These are phyloP conservation scores for Leptodermis oblonga DNA, from an alignment of 257 asterid species.

Conservation along the genomic window DNA sequence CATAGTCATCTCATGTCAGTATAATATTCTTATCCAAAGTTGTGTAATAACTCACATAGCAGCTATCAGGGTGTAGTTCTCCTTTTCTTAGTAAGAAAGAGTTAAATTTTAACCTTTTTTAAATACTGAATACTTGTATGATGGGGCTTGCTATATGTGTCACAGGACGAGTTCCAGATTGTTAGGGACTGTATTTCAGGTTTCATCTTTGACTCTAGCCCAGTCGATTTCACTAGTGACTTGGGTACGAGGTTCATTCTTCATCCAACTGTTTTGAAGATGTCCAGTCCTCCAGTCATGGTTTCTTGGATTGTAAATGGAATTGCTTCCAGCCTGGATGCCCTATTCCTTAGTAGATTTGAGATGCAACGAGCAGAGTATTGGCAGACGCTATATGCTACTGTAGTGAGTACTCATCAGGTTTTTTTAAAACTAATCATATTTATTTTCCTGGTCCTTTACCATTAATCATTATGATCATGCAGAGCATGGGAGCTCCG, in stretches of 20 bases:
- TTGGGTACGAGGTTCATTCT: slow-evolving; percentile 65
- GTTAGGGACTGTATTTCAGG: slow-evolving; percentile 84
- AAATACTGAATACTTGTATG: background rate
- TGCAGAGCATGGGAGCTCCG: slow-evolving; percentile 80
- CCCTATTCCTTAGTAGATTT: slow-evolving; percentile 68
- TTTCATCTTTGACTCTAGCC: slow-evolving; percentile 78
- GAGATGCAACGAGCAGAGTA: slow-evolving; percentile 87
- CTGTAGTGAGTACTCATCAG: slow-evolving; percentile 51
- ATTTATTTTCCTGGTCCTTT: slow-evolving; percentile 7
- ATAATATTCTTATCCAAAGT: slow-evolving; percentile 7
- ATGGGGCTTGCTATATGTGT: background rate
- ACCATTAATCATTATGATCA: background rate
- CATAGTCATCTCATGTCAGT: background rate
- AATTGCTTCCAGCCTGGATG: slow-evolving; percentile 68
- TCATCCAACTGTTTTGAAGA: slow-evolving; percentile 66
- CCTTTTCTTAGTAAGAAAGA: background rate
- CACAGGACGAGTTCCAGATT: slow-evolving; percentile 64
- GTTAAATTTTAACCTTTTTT: background rate
- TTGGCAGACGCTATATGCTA: slow-evolving; percentile 93
- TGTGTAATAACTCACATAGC: background rate
- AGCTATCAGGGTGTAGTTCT: background rate
- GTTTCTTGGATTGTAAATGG: slow-evolving; percentile 72
- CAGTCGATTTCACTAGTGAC: slow-evolving; percentile 88
- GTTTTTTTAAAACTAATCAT: background rate
- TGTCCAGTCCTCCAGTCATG: slow-evolving; percentile 64